phyloP scores from a whole-genome alignment of 768 basidiomycete species.

The Crucibulum laeve region DNA sequence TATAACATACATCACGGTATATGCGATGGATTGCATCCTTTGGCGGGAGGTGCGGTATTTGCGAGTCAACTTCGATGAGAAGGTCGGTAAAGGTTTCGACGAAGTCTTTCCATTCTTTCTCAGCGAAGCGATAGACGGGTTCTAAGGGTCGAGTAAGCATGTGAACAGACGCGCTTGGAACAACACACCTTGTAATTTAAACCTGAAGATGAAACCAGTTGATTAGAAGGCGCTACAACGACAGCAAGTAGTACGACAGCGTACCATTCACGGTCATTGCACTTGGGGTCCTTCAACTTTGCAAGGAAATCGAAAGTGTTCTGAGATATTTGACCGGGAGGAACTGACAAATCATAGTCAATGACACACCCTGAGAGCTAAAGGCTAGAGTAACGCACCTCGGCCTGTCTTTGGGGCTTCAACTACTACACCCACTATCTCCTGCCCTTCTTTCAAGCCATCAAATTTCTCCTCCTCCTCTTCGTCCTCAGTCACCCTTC shows the following conservation, averaged over 20 bases:
- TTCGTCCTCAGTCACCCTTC: constrained; percentile 17
- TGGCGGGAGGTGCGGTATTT: constrained; percentile 84
- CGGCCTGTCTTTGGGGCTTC: constrained; percentile 81
- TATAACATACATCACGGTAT: constrained; percentile 74
- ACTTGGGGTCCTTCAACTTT: constrained; percentile 65
- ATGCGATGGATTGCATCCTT: constrained; percentile 93
- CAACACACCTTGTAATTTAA: constrained; percentile 67
- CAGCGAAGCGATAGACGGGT: constrained; percentile 74
- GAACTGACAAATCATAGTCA: constrained; percentile 40
- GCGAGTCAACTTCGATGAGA: constrained; percentile 68
- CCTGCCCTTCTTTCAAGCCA: constrained; percentile 60
- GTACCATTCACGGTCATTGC: constrained; percentile 84
- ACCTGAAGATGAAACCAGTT: constrained; percentile 45
- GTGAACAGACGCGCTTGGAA: not conserved
- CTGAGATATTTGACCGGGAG: constrained; percentile 80
- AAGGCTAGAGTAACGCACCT: constrained; percentile 37
- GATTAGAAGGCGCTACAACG: not conserved
- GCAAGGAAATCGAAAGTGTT: constrained; percentile 80
- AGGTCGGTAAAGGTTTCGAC: constrained; percentile 65
- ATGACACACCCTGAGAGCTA: not conserved
- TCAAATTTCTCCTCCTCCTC: constrained; percentile 40
- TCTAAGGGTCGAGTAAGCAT: constrained; percentile 33
- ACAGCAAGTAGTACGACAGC: constrained; percentile 1
- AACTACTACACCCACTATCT: constrained; percentile 72
- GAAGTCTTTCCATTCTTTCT: constrained; percentile 88